phyloP scores from a whole-genome alignment of 2,329 filamentous ascomycete species.

The Penicillium italicum region DNA sequence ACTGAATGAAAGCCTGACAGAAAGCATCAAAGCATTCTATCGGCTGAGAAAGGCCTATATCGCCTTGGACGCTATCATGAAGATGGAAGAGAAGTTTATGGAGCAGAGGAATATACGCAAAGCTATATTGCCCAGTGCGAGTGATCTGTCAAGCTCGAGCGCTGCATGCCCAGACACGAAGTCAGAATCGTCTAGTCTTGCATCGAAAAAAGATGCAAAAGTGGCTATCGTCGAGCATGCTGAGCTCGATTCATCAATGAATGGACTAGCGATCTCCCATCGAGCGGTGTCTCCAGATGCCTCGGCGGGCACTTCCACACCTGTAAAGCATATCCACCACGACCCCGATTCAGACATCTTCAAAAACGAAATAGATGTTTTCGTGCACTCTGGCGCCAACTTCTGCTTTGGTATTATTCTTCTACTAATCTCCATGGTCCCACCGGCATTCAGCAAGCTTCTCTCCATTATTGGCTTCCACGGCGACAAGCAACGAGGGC shows the following conservation, averaged over 20 bases:
- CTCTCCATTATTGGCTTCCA: conserved; percentile 86
- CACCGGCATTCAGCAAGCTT: conserved; percentile 82
- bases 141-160: conserved; percentile 13
- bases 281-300: conserved; percentile 14
- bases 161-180: conserved; percentile 6
- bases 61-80: conserved; percentile 73
- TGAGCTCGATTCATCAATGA: conserved; percentile 22
- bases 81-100: conserved; percentile 64
- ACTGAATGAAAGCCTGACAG: conserved; percentile 86
- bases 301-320: conserved; percentile 23
- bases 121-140: conserved; percentile 15
- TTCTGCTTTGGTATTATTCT: conserved; percentile 86
- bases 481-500: conserved; percentile 77
- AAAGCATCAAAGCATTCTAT: conserved; percentile 87
- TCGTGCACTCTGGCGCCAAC: conserved; percentile 82
- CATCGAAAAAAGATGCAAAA: conserved; percentile 17
- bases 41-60: conserved; percentile 86
- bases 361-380: conserved; percentile 73
- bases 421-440: conserved; percentile 86
- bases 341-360: conserved; percentile 63
- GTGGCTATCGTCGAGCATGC: conserved; percentile 13
- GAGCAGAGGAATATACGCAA: conserved; percentile 25
- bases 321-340: conserved; percentile 38
- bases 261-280: conserved; percentile 23
- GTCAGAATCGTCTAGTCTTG: conserved; percentile 11